These are phyloP conservation scores for Calonectria henricotiae DNA, from an alignment of 2,329 filamentous ascomycete genomes.

Conservation along the genomic window DNA sequence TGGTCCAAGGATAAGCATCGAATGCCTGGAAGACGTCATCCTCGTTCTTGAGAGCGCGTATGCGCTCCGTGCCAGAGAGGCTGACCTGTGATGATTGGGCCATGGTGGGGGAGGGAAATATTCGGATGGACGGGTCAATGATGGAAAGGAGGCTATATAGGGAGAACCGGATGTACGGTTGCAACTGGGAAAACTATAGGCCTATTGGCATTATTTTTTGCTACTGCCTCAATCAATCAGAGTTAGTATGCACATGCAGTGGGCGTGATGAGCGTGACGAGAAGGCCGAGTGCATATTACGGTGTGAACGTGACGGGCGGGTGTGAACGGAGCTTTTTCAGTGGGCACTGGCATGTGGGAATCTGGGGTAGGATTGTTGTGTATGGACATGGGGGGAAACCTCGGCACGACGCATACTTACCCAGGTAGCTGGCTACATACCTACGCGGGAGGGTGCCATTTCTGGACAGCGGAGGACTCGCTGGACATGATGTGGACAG, in stretches of 20 bases:
- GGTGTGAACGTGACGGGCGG: constrained; percentile 31
- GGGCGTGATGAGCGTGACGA: constrained; percentile 4
- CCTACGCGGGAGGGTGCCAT: too few relatives aligned
- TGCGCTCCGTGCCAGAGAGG: constrained; percentile 57
- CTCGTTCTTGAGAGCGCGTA: constrained; percentile 60
- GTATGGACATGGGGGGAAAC: constrained; percentile 30
- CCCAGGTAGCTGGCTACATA: constrained; percentile 20
- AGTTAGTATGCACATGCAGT: constrained; percentile 14
- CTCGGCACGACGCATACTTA: constrained; percentile 29
- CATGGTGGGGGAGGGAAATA: constrained; percentile 27
- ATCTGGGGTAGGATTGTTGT: constrained; percentile 29
- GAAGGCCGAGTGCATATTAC: constrained; percentile 19
- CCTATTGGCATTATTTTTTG: background rate
- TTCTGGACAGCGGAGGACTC: too few relatives aligned
- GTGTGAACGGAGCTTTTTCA: constrained; percentile 34
- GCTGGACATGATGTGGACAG: too few relatives aligned
- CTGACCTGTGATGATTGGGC: constrained; percentile 44
- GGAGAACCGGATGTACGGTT: background rate
- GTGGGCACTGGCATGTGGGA: constrained; percentile 46
- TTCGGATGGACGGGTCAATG: background rate
- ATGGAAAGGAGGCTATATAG: background rate
- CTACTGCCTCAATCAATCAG: background rate
- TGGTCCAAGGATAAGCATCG: constrained; percentile 78
- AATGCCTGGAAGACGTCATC: constrained; percentile 73
- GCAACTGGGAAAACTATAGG: background rate